Conservation (phyloP, 2,329 filamentous ascomycete species). For the Botrytis medusae region DNA sequence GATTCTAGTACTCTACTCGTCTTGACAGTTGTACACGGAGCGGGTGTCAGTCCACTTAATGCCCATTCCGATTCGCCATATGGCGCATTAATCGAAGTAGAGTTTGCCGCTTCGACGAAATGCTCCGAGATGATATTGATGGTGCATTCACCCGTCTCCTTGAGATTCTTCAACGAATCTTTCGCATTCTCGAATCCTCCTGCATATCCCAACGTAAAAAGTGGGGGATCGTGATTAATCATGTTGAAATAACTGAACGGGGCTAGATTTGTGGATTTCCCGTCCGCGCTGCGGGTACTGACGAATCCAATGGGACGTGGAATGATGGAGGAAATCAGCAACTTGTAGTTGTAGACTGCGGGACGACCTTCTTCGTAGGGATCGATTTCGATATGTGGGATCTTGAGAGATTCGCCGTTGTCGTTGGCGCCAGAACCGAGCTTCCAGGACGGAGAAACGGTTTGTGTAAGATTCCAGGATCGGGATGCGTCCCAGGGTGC, state of each 20-base stretch:
- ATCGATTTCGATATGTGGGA: conserved; percentile 72
- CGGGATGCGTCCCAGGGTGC: conserved; percentile 55
- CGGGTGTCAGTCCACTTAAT: conserved; percentile 72
- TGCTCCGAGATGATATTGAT: conserved; percentile 87
- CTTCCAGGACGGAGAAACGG: conserved; percentile 64
- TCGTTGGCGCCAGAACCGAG: conserved; percentile 66
- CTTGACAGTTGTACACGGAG: conserved; percentile 63
- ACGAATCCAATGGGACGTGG: conserved; percentile 76
- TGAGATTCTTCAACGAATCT: conserved; percentile 75
- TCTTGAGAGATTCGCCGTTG: conserved; percentile 46
- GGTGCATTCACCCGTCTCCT: conserved; percentile 70
- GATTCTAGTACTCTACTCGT: conserved; percentile 77
- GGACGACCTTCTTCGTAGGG: conserved; percentile 71
- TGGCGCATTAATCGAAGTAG: conserved; percentile 75
- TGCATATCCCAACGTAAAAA: conserved; percentile 66
- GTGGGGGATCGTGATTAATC: conserved; percentile 80
- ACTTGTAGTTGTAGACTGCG: conserved; percentile 79
- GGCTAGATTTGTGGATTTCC: conserved; percentile 70
- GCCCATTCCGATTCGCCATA: conserved; percentile 78
- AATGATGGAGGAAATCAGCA: conserved; percentile 79
- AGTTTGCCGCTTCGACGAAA: conserved; percentile 85
- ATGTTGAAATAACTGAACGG: conserved; percentile 87
- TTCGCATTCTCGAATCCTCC: conserved; percentile 57
- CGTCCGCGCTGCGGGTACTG: conserved; percentile 58
- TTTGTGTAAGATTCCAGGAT: conserved; percentile 59